phyloP scores from a whole-genome alignment of 2,329 filamentous ascomycete species.

The Sclerotinia borealis region DNA sequence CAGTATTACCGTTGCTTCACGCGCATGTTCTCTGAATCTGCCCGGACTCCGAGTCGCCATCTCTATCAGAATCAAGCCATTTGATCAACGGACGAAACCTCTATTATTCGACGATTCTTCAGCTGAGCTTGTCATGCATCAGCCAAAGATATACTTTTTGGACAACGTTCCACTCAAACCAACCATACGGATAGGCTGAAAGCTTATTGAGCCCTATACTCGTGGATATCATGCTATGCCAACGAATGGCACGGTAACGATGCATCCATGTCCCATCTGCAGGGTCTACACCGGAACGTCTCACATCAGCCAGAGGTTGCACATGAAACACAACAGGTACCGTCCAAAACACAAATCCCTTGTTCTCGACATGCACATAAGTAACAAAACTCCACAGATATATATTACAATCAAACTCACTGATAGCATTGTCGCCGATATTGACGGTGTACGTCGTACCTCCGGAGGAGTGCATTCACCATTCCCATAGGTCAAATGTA shows the following conservation, averaged over 20 bases:
- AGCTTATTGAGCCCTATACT: background rate
- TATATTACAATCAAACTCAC: background rate
- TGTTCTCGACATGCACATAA: background rate
- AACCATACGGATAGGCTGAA: background rate
- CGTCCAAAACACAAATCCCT: background rate
- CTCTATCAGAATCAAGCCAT: background rate
- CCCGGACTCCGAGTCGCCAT: background rate
- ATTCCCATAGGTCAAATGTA: background rate
- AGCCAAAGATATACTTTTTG: background rate
- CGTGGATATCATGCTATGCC: background rate
- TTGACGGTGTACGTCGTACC: background rate
- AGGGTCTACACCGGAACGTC: conserved; percentile 4
- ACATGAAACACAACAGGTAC: background rate
- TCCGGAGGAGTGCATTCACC: too few species aligned
- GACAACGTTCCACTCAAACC: background rate
- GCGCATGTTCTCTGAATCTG: background rate
- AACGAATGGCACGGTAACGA: background rate
- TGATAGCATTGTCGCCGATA: background rate
- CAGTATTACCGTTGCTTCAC: background rate
- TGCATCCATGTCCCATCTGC: background rate
- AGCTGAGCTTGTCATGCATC: conserved; percentile 7
- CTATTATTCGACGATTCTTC: background rate
- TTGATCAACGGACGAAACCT: background rate
- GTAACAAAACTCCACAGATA: background rate
- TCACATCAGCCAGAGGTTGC: background rate